Evolutionary conservation across 805 yeast genomes (phyloP).

Genomic region (Yarrowia alimentaria): DNA sequence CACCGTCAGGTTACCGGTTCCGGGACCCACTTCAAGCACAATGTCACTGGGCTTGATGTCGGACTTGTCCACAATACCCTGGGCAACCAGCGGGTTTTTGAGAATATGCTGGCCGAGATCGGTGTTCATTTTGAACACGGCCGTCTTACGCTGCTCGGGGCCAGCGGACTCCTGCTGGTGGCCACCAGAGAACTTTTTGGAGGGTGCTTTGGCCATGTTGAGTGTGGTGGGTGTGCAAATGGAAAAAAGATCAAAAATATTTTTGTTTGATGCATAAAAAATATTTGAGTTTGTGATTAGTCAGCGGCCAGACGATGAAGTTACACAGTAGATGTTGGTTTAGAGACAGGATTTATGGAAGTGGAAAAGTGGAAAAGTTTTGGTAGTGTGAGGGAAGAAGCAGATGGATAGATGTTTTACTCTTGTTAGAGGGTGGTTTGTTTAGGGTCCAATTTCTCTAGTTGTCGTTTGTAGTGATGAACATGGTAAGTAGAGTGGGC

Average conservation of each 20-base stretch:
- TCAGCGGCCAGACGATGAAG: no score
- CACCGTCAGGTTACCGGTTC: constrained; percentile 97
- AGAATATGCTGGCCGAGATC: constrained; percentile 95
- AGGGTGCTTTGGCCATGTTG: constrained; percentile 27
- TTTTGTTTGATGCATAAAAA: constrained; percentile 19
- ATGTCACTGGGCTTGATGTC: constrained; percentile 86
- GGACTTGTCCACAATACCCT: constrained; percentile 97
- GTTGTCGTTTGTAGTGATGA: no score
- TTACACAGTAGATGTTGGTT: no score
- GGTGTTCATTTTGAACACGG: constrained; percentile 93
- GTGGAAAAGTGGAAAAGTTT: no score
- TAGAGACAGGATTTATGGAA: no score
- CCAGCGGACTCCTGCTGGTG: constrained; percentile 25
- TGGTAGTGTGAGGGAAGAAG: neutral
- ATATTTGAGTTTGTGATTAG: neutral
- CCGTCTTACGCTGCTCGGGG: constrained; percentile 34
- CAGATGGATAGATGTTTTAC: no score
- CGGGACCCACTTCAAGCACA: constrained; percentile 97
- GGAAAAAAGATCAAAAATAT: constrained; percentile 20
- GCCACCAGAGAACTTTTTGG: constrained; percentile 27
- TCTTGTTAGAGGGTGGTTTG: no score
- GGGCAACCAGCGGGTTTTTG: constrained; percentile 94
- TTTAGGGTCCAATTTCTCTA: no score
- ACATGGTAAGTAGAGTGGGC: no score
- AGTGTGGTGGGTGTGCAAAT: neutral